Evolutionary conservation across 345 rosid species (phyloP), one percentile per base, ranked within the genome.

Genomic region (Salix purpurea): DNA sequence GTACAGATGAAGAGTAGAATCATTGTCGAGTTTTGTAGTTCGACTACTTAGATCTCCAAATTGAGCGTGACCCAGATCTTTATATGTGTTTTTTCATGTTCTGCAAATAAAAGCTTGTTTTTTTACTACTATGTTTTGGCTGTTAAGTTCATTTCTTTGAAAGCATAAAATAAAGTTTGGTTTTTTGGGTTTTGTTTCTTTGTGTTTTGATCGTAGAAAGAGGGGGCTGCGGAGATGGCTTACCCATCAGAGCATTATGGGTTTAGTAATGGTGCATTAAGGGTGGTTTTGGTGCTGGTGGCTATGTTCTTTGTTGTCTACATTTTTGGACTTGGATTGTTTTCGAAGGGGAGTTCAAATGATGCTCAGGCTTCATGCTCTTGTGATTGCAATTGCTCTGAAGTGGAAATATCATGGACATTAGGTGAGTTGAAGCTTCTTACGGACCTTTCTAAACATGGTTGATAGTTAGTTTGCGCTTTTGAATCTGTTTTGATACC

Each of bases 301-400:
- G 77, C 80, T 71, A 72, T 79, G 40, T 72, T 76, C 67, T 75
- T 73, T 66, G 71, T 78, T 67, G 80, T 77, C 30, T 81, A 71
- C 82, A 69, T 64, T 37, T 61, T 80, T 40, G 75, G 81, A 32
- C 78, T 81, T 24, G 73, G 73, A 26, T 36, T 62, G 32, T 56
- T 37, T 76, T 77, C 77, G 19, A 79, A 46, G 65, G 56, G 67
- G 18, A 80, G 39, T 37, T 73, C 85, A 70, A 76, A 42, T 67
- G 74, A 39, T 76, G 64, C 64, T 4, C 70, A 60, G 42, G 64
- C 70, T 72, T 71, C 83, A 5, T 83, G 86, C 67, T 67, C 76
- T 39, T 87, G 90, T 80, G 72, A 40, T 44, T 87, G 90, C 68
- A 82, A 80, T 70, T 85, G 88, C 74, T 68, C 69, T 69, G 76